Conservation (phyloP, 495 filamentous ascomycete genomes). For the Aspergillus cavernicola region DNA sequence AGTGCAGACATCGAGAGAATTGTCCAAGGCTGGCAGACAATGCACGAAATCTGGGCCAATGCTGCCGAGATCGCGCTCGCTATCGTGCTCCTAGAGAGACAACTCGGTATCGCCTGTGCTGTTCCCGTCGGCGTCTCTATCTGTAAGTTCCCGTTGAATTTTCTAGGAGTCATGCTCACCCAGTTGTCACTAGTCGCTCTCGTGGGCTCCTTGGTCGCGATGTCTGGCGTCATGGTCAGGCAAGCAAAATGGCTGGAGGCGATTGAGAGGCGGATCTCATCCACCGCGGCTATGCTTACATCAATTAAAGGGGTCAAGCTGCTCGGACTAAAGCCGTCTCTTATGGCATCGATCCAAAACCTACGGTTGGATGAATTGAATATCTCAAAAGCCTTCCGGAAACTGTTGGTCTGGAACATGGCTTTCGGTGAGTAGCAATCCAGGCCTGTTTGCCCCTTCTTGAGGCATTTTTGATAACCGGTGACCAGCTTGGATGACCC, state of each 20-base stretch:
- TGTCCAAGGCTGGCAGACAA: conserved; percentile 39
- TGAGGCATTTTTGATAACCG: no score
- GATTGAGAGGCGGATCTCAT: conserved; percentile 47
- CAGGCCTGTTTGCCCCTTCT: no score
- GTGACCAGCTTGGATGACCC: conserved; percentile 49
- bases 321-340: conserved; percentile 43
- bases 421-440: conserved; percentile 36
- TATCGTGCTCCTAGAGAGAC: conserved; percentile 50
- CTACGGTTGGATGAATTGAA: conserved; percentile 54
- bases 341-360: conserved; percentile 38
- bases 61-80: conserved; percentile 56
- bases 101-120: conserved; percentile 49
- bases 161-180: conserved; percentile 7
- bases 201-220: conserved; percentile 30
- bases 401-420: conserved; percentile 51
- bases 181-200: conserved; percentile 28
- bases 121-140: conserved; percentile 54
- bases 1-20: conserved; percentile 60
- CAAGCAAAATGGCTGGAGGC: conserved; percentile 42
- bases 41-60: conserved; percentile 61
- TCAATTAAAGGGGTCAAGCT: conserved; percentile 60
- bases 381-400: conserved; percentile 52
- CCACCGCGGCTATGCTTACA: conserved; percentile 43
- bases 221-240: not conserved
- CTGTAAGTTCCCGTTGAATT: conserved; percentile 21